These are phyloP conservation scores for Gregarina niphandrodes DNA, from an alignment of 169 alveolate species.

Conservation along the genomic window DNA sequence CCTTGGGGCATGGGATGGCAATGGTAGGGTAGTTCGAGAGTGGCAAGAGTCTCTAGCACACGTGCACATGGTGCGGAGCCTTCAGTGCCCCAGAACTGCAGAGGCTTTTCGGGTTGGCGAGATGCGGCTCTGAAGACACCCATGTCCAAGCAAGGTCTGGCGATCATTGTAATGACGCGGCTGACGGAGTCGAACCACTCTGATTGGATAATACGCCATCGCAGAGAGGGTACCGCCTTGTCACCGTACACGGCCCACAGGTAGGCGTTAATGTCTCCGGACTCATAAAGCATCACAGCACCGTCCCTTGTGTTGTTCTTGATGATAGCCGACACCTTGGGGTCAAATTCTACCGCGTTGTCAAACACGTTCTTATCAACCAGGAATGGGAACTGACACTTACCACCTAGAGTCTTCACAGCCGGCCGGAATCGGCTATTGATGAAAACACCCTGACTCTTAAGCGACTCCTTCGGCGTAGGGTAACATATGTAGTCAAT, in stretches of 20 bases:
- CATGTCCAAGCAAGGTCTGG: not conserved
- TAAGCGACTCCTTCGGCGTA: slow-evolving; percentile 1
- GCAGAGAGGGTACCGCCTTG: slow-evolving; percentile 1
- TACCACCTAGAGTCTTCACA: slow-evolving; percentile 1
- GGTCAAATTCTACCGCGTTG: not conserved
- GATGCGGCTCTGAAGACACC: slow-evolving; percentile 1
- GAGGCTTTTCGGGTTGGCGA: not conserved
- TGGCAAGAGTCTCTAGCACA: slow-evolving; percentile 1
- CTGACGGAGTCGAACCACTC: no score
- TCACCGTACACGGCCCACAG: slow-evolving; percentile 5
- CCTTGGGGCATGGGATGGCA: slow-evolving; percentile 4
- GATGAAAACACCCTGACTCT: slow-evolving; percentile 1
- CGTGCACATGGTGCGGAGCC: not conserved
- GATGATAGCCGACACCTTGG: no score
- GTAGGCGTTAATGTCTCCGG: slow-evolving; percentile 4
- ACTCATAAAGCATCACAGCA: not conserved
- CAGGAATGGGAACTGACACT: slow-evolving; percentile 1
- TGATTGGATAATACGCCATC: no score
- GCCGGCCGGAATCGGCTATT: slow-evolving; percentile 1
- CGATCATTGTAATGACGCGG: no score
- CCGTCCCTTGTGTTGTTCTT: no score
- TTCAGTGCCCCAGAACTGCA: slow-evolving; percentile 3
- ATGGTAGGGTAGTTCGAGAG: slow-evolving; percentile 1
- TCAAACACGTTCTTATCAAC: slow-evolving; percentile 4
- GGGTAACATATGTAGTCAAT: slow-evolving; percentile 3